Percentiles rank a stretch among this genome's conserved stretches.
These are phyloP conservation scores for Phlyctochytrium planicorne DNA, from an alignment of 192 early-diverging fungal genomes.

Conservation along the genomic window DNA sequence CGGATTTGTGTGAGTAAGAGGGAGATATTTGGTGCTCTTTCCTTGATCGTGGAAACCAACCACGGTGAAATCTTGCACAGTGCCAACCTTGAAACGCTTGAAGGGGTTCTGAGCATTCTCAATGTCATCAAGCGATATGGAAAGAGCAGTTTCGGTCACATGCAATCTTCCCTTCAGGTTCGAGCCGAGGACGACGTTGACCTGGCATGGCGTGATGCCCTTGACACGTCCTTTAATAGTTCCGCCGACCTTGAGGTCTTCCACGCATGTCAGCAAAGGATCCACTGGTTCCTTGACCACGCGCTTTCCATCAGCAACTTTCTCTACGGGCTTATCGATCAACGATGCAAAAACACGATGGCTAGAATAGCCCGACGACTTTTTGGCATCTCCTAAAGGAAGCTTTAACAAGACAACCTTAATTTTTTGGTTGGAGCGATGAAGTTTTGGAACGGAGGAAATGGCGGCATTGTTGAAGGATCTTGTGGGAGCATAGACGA, in stretches of 20 bases:
- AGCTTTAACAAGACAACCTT: slow-evolving; percentile 19
- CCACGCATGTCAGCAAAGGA: slow-evolving; percentile 17
- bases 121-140: slow-evolving; percentile 29
- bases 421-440: slow-evolving; percentile 30
- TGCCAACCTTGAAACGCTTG: slow-evolving; percentile 31
- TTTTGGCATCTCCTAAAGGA: no score
- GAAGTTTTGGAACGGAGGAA: slow-evolving; percentile 13
- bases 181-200: slow-evolving; percentile 63
- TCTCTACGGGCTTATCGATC: background rate
- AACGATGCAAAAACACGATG: background rate
- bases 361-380: no score
- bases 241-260: slow-evolving; percentile 31
- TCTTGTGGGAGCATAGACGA: slow-evolving; percentile 31
- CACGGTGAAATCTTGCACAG: slow-evolving; percentile 60
- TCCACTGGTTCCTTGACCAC: slow-evolving; percentile 29
- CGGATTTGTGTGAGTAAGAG: slow-evolving; percentile 58
- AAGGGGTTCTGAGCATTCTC: slow-evolving; percentile 42
- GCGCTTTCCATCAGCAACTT: slow-evolving; percentile 3
- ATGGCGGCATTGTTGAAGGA: slow-evolving; percentile 17
- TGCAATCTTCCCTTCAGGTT: slow-evolving; percentile 77
- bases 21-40: slow-evolving; percentile 63
- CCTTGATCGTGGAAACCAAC: slow-evolving; percentile 59
- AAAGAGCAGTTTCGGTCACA: slow-evolving; percentile 65
- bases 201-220: slow-evolving; percentile 34
- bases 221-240: slow-evolving; percentile 32